These are phyloP conservation scores for Punctularia strigosozonata DNA, from an alignment of 768 basidiomycete species.

Conservation along the genomic window DNA sequence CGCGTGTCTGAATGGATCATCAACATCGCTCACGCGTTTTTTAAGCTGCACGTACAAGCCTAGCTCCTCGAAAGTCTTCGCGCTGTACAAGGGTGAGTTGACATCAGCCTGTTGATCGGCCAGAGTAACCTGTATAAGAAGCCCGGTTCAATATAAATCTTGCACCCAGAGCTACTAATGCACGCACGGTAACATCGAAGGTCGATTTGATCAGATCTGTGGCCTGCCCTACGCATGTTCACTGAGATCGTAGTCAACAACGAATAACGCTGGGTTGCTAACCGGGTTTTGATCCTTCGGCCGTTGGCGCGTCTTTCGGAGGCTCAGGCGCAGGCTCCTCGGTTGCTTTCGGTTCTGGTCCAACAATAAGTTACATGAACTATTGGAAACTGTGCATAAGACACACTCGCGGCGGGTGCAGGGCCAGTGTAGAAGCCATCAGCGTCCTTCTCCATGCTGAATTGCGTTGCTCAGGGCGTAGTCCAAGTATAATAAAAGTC, in stretches of 20 bases:
- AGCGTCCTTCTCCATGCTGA: slow-evolving; percentile 57
- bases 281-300: neutral
- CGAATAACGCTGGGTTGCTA: too few relatives aligned
- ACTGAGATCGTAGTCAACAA: neutral
- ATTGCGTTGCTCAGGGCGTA: too few relatives aligned
- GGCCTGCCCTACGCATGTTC: slow-evolving; percentile 5
- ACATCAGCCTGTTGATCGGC: slow-evolving; percentile 94
- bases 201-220: slow-evolving; percentile 67
- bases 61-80: slow-evolving; percentile 90
- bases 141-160: neutral
- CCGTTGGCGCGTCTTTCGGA: slow-evolving; percentile 3
- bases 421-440: slow-evolving; percentile 74
- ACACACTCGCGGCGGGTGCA: slow-evolving; percentile 27
- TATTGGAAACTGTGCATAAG: too few relatives aligned
- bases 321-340: slow-evolving; percentile 1
- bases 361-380: too few relatives aligned
- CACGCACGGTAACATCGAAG: slow-evolving; percentile 69
- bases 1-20: slow-evolving; percentile 59
- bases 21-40: slow-evolving; percentile 34
- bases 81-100: slow-evolving; percentile 90
- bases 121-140: slow-evolving; percentile 63
- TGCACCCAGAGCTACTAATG: neutral
- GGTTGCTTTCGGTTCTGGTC: neutral
- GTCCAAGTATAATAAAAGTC: too few relatives aligned
- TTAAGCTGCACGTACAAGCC: slow-evolving; percentile 68